phyloP scores from a whole-genome alignment of 805 yeast species.

The Torulaspora franciscae region DNA sequence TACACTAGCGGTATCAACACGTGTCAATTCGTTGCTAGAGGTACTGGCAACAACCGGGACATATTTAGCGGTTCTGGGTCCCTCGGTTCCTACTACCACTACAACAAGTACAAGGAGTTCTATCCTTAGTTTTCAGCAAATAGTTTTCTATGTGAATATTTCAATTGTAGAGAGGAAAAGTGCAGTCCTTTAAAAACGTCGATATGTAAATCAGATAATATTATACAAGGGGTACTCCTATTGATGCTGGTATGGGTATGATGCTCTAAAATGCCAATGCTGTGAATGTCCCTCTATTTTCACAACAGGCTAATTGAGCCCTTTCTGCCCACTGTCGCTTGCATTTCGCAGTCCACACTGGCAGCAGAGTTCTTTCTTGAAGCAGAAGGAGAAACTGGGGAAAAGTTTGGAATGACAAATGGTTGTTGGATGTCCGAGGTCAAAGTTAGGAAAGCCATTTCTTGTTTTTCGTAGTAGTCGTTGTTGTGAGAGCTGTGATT shows the following conservation, averaged over 20 bases:
- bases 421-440: conserved; percentile 56
- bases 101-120: conserved; percentile 69
- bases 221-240: conserved; percentile 1
- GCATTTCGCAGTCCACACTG: conserved; percentile 8
- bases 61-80: conserved; percentile 70
- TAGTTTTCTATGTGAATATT: background rate
- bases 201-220: background rate
- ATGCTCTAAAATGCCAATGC: background rate
- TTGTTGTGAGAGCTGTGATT: background rate
- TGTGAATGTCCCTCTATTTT: background rate
- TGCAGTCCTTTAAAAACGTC: background rate
- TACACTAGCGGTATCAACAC: too few relatives aligned
- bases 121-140: conserved; percentile 34
- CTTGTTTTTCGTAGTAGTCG: conserved; percentile 7
- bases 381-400: conserved; percentile 47
- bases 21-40: too few relatives aligned
- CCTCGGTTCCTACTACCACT: conserved; percentile 61
- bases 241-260: background rate
- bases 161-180: background rate
- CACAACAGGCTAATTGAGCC: conserved; percentile 16
- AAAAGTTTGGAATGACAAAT: conserved; percentile 57
- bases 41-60: too few relatives aligned
- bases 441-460: conserved; percentile 46
- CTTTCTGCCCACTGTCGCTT: conserved; percentile 12
- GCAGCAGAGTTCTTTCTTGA: conserved; percentile 32